Evolutionary conservation across 2,329 filamentous ascomycete genomes (phyloP).

Genomic region (Sordariomycetes sp.): DNA sequence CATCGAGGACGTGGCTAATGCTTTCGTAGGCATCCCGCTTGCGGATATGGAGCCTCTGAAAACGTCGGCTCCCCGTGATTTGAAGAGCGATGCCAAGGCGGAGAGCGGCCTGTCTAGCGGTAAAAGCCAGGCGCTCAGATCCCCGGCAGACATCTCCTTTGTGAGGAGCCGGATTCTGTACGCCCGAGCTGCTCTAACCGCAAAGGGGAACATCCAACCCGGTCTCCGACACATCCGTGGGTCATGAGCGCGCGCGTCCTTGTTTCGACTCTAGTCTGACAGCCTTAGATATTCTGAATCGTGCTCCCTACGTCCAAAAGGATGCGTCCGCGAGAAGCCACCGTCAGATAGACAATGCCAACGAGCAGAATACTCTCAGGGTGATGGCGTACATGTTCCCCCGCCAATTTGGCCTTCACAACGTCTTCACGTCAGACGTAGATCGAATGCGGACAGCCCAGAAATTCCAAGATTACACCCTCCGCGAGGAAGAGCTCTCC

Average conservation of each 20-base stretch:
- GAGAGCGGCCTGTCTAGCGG: not conserved
- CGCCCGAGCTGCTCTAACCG: conserved; percentile 58
- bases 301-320: not conserved
- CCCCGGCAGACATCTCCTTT: conserved; percentile 53
- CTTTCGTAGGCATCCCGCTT: conserved; percentile 30
- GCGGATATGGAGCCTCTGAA: conserved; percentile 24
- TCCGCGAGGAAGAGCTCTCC: conserved; percentile 70
- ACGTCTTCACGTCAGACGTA: conserved; percentile 68
- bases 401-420: conserved; percentile 77
- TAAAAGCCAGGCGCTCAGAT: conserved; percentile 5
- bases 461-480: conserved; percentile 70
- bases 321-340: conserved; percentile 13
- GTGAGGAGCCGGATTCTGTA: conserved; percentile 81
- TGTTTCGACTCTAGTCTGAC: not conserved
- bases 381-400: conserved; percentile 92
- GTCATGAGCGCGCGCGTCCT: conserved; percentile 15
- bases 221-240: conserved; percentile 73
- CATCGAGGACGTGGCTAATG: not conserved
- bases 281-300: conserved; percentile 7
- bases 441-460: conserved; percentile 55
- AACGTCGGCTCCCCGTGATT: not conserved
- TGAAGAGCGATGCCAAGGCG: not conserved
- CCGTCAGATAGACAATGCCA: not conserved
- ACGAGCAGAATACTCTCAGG: conserved; percentile 43
- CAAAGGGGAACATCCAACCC: conserved; percentile 52